A percentile compares a stretch with the other conserved stretches of the same genome.
phyloP scores from a whole-genome alignment of 108 stramenopile genomes.

The Pseudonitzschia delicatissima region DNA sequence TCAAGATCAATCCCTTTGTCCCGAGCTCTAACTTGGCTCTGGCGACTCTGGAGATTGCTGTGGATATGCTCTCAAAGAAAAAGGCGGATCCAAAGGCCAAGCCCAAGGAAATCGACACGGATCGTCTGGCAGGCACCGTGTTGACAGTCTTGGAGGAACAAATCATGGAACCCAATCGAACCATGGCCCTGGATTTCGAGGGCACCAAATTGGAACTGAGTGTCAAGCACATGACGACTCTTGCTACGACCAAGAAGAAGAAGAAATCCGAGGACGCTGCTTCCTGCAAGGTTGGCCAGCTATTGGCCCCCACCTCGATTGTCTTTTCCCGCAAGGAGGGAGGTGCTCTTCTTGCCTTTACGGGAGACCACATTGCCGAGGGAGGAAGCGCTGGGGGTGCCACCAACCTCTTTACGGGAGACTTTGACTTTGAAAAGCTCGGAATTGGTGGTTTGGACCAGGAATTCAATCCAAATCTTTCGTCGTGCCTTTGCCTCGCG shows the following conservation, averaged over 20 bases:
- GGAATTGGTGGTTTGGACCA: slow-evolving; percentile 97
- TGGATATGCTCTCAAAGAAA: slow-evolving; percentile 76
- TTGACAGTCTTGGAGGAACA: slow-evolving; percentile 69
- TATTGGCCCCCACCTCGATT: slow-evolving; percentile 58
- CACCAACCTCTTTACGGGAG: slow-evolving; percentile 77
- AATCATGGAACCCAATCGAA: slow-evolving; percentile 72
- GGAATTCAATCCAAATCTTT: slow-evolving; percentile 98
- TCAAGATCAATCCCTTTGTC: slow-evolving; percentile 55
- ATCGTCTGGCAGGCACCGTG: slow-evolving; percentile 69
- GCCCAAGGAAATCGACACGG: slow-evolving; percentile 74
- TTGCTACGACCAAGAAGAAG: slow-evolving; percentile 32
- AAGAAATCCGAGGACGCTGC: slow-evolving; percentile 17
- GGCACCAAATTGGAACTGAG: slow-evolving; percentile 79
- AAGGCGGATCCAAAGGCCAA: slow-evolving; percentile 33
- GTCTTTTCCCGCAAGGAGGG: slow-evolving; percentile 62
- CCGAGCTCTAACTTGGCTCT: slow-evolving; percentile 56
- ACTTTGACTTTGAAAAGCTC: slow-evolving; percentile 97
- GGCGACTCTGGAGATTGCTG: slow-evolving; percentile 61
- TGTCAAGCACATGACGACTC: slow-evolving; percentile 41
- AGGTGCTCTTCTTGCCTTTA: slow-evolving; percentile 35
- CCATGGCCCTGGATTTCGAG: slow-evolving; percentile 86
- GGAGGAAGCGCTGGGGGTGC: slow-evolving; percentile 56
- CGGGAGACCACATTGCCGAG: slow-evolving; percentile 64
- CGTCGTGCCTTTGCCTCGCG: slow-evolving; percentile 96
- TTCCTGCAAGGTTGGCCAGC: slow-evolving; percentile 48